Evolutionary conservation across 1,139 yeast species (phyloP).

Genomic region (Candida sp.): DNA sequence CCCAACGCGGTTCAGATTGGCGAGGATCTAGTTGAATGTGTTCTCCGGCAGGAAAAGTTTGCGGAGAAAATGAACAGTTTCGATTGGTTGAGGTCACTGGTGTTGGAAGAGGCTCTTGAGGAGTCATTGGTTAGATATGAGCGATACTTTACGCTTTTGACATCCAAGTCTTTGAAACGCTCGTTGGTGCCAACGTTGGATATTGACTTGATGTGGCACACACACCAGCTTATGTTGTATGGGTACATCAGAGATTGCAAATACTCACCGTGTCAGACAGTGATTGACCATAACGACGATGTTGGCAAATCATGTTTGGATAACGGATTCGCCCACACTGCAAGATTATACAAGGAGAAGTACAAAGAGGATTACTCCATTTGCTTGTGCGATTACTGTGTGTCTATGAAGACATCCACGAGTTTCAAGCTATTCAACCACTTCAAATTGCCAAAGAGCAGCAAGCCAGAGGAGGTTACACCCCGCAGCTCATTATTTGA

Average conservation of each 20-base stretch:
- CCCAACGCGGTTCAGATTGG: slow-evolving; percentile 18
- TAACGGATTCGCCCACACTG: slow-evolving; percentile 16
- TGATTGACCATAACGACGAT: slow-evolving; percentile 19
- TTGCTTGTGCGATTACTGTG: slow-evolving; percentile 20
- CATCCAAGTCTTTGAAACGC: background rate
- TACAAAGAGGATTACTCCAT: slow-evolving; percentile 16
- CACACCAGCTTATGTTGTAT: slow-evolving; percentile 34
- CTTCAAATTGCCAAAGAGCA: slow-evolving; percentile 1
- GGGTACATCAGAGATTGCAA: slow-evolving; percentile 26
- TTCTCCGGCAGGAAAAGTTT: slow-evolving; percentile 33
- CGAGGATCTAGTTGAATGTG: slow-evolving; percentile 35
- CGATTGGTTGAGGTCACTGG: slow-evolving; percentile 31
- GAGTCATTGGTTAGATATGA: slow-evolving; percentile 28
- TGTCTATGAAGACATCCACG: background rate
- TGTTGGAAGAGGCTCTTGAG: slow-evolving; percentile 20
- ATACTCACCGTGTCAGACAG: slow-evolving; percentile 6
- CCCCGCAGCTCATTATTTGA: no score
- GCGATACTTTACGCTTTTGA: slow-evolving; percentile 22
- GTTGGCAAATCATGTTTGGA: slow-evolving; percentile 15
- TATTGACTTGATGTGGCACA: slow-evolving; percentile 44
- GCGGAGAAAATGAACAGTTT: slow-evolving; percentile 30
- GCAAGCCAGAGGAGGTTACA: background rate
- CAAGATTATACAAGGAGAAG: slow-evolving; percentile 12
- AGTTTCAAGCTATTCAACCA: background rate
- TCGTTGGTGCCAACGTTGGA: slow-evolving; percentile 41